Percentiles rank a stretch among this genome's conserved stretches.
Evolutionary conservation across 2,329 filamentous ascomycete genomes (phyloP).

Genomic region (Fonsecaea pugnacius): DNA sequence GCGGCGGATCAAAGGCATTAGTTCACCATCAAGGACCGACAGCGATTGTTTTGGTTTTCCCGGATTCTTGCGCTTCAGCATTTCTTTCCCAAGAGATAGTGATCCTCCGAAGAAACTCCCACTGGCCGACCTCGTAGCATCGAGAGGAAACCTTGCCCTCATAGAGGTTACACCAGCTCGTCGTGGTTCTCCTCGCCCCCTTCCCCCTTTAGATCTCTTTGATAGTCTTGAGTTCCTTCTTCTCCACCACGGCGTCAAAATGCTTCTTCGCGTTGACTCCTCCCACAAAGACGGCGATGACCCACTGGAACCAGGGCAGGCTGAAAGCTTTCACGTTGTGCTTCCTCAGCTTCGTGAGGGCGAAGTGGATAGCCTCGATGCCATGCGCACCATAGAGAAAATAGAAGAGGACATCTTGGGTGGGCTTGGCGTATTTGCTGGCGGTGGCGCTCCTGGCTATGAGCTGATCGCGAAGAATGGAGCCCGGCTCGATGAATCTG

Average conservation of each 20-base stretch:
- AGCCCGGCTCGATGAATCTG: conserved; percentile 31
- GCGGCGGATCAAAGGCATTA: neutral
- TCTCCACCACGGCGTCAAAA: conserved; percentile 30
- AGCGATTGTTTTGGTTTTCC: neutral
- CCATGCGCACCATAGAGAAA: conserved; percentile 25
- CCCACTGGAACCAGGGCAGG: conserved; percentile 29
- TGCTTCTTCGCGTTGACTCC: conserved; percentile 21
- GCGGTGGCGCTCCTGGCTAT: conserved; percentile 24
- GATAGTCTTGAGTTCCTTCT: conserved; percentile 30
- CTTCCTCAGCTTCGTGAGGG: conserved; percentile 25
- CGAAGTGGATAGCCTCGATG: conserved; percentile 25
- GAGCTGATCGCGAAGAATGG: conserved; percentile 31
- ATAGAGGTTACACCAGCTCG: neutral
- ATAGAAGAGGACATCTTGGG: conserved; percentile 33
- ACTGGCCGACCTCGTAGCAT: neutral
- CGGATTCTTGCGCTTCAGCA: neutral
- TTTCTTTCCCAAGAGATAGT: neutral
- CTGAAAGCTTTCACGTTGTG: conserved; percentile 31
- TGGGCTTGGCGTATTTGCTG: conserved; percentile 22
- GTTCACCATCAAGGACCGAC: neutral
- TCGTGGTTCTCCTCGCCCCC: neutral
- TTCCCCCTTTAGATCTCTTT: conserved; percentile 23
- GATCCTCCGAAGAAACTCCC: neutral
- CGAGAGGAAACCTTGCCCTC: neutral
- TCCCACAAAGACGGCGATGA: conserved; percentile 29